A percentile compares a stretch with the other conserved stretches of the same genome.
These are phyloP conservation scores for Hericium rajendrae DNA, from an alignment of 768 basidiomycete genomes.

Conservation along the genomic window DNA sequence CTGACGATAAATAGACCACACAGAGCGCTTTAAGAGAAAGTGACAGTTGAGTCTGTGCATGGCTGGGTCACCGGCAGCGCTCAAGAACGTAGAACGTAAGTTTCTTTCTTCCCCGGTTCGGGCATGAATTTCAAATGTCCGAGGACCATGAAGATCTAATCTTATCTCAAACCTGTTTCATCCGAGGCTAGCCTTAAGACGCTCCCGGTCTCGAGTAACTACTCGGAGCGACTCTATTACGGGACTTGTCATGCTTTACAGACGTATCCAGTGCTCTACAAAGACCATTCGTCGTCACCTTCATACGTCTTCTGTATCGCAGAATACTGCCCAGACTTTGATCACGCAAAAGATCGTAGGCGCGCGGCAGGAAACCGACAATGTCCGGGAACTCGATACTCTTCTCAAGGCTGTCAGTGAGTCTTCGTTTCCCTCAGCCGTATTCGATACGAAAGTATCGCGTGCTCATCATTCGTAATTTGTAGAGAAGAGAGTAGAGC, in stretches of 20 bases:
- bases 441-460: background rate
- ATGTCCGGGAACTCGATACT: slow-evolving; percentile 5
- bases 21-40: too few species aligned
- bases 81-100: too few species aligned
- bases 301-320: background rate
- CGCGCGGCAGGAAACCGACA: slow-evolving; percentile 11
- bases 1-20: too few species aligned
- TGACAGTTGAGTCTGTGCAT: too few species aligned
- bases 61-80: too few species aligned
- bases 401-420: slow-evolving; percentile 2
- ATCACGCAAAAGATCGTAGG: background rate
- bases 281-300: background rate
- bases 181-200: too few species aligned
- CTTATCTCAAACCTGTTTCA: background rate
- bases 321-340: background rate
- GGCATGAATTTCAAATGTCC: too few species aligned
- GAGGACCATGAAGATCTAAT: background rate
- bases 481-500: background rate
- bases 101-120: too few species aligned
- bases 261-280: too few species aligned
- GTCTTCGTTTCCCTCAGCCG: background rate
- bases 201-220: too few species aligned
- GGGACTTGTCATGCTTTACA: too few species aligned
- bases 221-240: too few species aligned
- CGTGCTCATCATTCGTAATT: background rate